A percentile compares a stretch with the other conserved stretches of the same genome.
Evolutionary conservation across 1,284 basidiomycete genomes (phyloP).

Genomic region (Xerocomus amazonicus): DNA sequence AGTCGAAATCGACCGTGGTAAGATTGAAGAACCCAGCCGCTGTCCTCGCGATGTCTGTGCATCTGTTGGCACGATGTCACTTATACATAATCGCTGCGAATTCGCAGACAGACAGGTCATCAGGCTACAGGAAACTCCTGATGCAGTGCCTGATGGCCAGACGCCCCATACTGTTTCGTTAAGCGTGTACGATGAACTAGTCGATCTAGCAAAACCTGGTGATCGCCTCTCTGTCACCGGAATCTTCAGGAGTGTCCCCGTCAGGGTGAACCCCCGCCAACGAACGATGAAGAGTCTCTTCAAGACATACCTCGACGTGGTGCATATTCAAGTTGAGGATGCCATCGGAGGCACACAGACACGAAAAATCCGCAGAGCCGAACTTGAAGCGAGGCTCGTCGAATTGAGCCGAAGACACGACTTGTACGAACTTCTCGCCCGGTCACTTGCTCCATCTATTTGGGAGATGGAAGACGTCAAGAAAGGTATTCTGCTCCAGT

Average conservation of each 20-base stretch:
- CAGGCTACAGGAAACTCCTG: conserved; percentile 94
- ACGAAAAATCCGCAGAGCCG: conserved; percentile 49
- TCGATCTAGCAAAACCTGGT: conserved; percentile 93
- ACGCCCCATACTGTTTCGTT: conserved; percentile 96
- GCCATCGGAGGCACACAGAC: conserved; percentile 40
- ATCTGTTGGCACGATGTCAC: conserved; percentile 84
- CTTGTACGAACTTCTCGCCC: conserved; percentile 83
- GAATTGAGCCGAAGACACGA: conserved; percentile 76
- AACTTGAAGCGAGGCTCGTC: conserved; percentile 58
- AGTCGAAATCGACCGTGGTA: conserved; percentile 94
- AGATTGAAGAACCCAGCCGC: conserved; percentile 87
- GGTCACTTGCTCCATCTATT: conserved; percentile 90
- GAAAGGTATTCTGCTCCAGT: conserved; percentile 93
- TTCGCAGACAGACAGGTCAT: conserved; percentile 96
- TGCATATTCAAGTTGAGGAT: conserved; percentile 73
- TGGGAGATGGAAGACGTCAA: conserved; percentile 99
- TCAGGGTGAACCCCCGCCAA: conserved; percentile 90
- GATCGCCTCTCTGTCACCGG: conserved; percentile 91
- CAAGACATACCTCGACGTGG: conserved; percentile 95
- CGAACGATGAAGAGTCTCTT: conserved; percentile 92
- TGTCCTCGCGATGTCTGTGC: conserved; percentile 94
- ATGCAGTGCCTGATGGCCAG: conserved; percentile 96
- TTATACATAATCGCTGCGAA: conserved; percentile 96
- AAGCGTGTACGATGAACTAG: conserved; percentile 96
- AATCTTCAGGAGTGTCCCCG: conserved; percentile 92